These are phyloP conservation scores for Gnetum montanum DNA, from an alignment of 75 land plant genomes.

Conservation along the genomic window DNA sequence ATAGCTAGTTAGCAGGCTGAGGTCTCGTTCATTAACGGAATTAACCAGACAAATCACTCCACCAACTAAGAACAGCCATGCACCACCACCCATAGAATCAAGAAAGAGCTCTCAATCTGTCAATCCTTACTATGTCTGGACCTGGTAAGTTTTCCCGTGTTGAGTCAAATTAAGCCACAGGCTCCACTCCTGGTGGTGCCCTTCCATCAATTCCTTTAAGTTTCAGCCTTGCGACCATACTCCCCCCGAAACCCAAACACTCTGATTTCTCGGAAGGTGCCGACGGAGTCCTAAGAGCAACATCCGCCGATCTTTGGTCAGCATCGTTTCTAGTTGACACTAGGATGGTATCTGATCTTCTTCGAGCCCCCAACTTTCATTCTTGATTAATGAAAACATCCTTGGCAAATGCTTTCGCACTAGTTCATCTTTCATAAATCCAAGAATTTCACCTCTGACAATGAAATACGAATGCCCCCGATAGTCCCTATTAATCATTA, in stretches of 20 bases:
- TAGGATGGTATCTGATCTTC: too few species aligned
- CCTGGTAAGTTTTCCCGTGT: constrained; percentile 20
- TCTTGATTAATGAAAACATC: too few species aligned
- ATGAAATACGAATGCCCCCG: too few species aligned
- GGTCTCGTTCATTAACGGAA: constrained; percentile 52
- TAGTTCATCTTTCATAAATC: too few species aligned
- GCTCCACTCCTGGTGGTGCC: constrained; percentile 26
- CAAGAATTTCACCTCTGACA: too few species aligned
- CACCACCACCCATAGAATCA: constrained; percentile 25
- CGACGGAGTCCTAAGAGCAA: constrained; percentile 12
- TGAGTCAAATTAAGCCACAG: constrained; percentile 26
- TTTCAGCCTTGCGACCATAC: constrained; percentile 29
- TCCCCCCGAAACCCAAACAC: constrained; percentile 20
- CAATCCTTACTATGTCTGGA: constrained; percentile 22
- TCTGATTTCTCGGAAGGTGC: constrained; percentile 20
- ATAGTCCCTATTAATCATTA: too few species aligned
- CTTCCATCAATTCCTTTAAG: constrained; percentile 28
- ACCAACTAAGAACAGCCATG: constrained; percentile 17
- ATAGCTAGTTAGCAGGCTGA: constrained; percentile 58
- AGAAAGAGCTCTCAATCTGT: constrained; percentile 24
- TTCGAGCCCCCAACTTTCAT: too few species aligned
- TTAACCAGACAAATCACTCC: constrained; percentile 58
- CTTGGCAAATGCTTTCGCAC: too few species aligned
- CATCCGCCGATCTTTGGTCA: constrained; percentile 25
- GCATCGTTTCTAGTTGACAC: constrained; percentile 18